Evolutionary conservation across 2,329 filamentous ascomycete species (phyloP).

Genomic region (Pseudonectria foliicola): DNA sequence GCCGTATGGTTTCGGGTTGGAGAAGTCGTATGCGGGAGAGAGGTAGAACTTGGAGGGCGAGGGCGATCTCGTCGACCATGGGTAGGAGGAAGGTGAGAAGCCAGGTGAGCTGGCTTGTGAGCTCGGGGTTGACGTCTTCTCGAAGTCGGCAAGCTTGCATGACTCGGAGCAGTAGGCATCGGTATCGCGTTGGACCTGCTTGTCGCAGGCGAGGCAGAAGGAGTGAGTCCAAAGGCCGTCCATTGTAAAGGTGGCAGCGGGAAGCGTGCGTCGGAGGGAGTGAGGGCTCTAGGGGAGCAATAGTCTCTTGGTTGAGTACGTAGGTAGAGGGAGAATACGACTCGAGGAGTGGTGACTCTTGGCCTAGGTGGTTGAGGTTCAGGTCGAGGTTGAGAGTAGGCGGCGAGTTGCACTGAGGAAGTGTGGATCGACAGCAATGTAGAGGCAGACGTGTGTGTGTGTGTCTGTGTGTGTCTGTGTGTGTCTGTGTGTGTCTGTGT

Average conservation of each 20-base stretch:
- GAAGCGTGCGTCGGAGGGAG: constrained; percentile 7
- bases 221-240: constrained; percentile 72
- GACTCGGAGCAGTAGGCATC: constrained; percentile 88
- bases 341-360: too few relatives aligned
- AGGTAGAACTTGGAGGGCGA: constrained; percentile 53
- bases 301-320: not conserved
- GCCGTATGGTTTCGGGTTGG: constrained; percentile 52
- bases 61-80: constrained; percentile 35
- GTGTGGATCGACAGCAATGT: too few relatives aligned
- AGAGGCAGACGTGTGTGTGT: too few relatives aligned
- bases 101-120: constrained; percentile 53
- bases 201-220: constrained; percentile 91
- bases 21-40: constrained; percentile 69
- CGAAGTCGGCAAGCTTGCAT: constrained; percentile 81
- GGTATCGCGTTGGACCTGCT: constrained; percentile 63
- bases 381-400: too few relatives aligned
- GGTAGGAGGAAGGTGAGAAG: constrained; percentile 43
- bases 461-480: too few relatives aligned
- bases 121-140: constrained; percentile 56
- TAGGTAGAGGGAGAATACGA: not conserved
- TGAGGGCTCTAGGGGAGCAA: constrained; percentile 3
- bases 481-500: too few relatives aligned
- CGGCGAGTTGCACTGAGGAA: too few relatives aligned
- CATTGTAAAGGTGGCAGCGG: constrained; percentile 34
- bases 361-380: too few relatives aligned